These are phyloP conservation scores for Beauveria sp. DNA, from an alignment of 2,329 filamentous ascomycete genomes.

Conservation along the genomic window DNA sequence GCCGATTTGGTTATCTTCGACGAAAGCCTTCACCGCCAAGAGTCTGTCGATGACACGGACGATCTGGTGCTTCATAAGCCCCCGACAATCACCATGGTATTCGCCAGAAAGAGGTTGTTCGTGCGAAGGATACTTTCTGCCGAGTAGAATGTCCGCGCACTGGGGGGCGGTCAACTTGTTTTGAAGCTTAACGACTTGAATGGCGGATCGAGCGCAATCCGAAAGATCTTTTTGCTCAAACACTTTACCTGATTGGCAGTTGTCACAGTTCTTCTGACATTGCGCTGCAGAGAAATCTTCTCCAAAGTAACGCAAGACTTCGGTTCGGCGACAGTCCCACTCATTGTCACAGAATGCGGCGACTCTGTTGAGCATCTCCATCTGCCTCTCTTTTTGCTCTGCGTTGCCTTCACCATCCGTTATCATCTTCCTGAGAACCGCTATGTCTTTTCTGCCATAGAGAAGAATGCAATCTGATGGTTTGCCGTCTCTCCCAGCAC, in stretches of 20 bases:
- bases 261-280: slow-evolving; percentile 77
- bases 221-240: slow-evolving; percentile 75
- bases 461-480: slow-evolving; percentile 84
- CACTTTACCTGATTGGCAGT: slow-evolving; percentile 65
- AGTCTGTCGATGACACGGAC: slow-evolving; percentile 79
- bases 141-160: slow-evolving; percentile 78
- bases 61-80: slow-evolving; percentile 66
- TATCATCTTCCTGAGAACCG: slow-evolving; percentile 71
- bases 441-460: slow-evolving; percentile 74
- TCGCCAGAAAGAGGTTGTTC: slow-evolving; percentile 39
- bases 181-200: slow-evolving; percentile 59
- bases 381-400: slow-evolving; percentile 78
- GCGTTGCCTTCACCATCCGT: slow-evolving; percentile 65
- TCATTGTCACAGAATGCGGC: slow-evolving; percentile 85
- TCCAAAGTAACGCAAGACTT: slow-evolving; percentile 90
- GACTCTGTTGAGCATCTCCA: slow-evolving; percentile 77
- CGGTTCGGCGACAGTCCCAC: slow-evolving; percentile 76
- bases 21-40: slow-evolving; percentile 63
- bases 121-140: slow-evolving; percentile 53
- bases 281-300: slow-evolving; percentile 68
- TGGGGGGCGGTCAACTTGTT: slow-evolving; percentile 64
- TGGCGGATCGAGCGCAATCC: slow-evolving; percentile 60
- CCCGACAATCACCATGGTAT: slow-evolving; percentile 61
- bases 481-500: slow-evolving; percentile 85
- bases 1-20: slow-evolving; percentile 53